Conservation (phyloP, 1,284 basidiomycete genomes). For the Takashimella tepidaria region DNA sequence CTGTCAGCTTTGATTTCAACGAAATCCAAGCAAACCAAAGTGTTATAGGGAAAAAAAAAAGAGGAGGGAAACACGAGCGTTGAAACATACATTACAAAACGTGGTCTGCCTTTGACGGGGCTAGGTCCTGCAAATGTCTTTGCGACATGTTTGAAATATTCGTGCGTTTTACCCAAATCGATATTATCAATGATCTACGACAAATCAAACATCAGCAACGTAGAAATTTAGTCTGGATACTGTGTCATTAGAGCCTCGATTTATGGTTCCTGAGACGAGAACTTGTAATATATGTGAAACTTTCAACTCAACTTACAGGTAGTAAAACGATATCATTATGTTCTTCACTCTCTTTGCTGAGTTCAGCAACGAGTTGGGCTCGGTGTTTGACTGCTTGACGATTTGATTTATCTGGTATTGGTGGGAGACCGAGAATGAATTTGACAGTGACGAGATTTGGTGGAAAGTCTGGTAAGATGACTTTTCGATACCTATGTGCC, state of each 20-base stretch:
- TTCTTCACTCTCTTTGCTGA: slow-evolving; percentile 35
- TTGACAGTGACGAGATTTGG: slow-evolving; percentile 41
- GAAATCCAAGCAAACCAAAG: neutral
- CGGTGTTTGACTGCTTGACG: slow-evolving; percentile 6
- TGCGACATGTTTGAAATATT: slow-evolving; percentile 48
- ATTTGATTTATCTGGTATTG: slow-evolving; percentile 25
- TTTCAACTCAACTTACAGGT: slow-evolving; percentile 30
- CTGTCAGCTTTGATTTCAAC: neutral
- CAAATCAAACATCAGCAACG: no score
- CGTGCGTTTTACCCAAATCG: slow-evolving; percentile 48
- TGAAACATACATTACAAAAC: slow-evolving; percentile 45
- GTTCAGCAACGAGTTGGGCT: neutral
- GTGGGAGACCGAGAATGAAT: slow-evolving; percentile 46
- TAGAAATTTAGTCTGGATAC: no score
- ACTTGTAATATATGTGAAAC: no score
- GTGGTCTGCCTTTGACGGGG: slow-evolving; percentile 41
- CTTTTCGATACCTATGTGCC: slow-evolving; percentile 32
- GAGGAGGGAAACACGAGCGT: no score
- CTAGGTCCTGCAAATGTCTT: slow-evolving; percentile 38
- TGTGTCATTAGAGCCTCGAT: no score
- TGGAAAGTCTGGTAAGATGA: slow-evolving; percentile 44
- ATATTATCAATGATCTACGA: slow-evolving; percentile 48
- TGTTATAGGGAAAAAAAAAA: neutral
- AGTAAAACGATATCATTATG: slow-evolving; percentile 47
- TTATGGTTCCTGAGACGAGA: no score